These are phyloP conservation scores for Fusarium vanettenii DNA, from an alignment of 2,329 filamentous ascomycete genomes.

Conservation along the genomic window DNA sequence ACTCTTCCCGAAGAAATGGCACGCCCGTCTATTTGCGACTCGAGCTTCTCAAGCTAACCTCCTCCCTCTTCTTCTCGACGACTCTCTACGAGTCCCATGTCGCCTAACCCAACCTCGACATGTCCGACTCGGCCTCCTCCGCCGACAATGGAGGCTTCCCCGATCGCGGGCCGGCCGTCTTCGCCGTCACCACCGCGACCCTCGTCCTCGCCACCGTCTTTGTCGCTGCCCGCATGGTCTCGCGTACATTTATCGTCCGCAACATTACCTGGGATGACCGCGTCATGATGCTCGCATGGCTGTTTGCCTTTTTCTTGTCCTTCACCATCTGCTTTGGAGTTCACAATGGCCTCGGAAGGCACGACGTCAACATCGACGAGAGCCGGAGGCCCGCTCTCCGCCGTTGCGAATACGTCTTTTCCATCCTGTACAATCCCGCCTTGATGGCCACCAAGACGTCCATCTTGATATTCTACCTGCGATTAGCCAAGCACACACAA, in stretches of 20 bases:
- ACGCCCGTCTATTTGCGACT: conserved; percentile 21
- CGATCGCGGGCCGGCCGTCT: conserved; percentile 70
- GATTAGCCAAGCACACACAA: conserved; percentile 81
- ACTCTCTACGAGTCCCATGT: conserved; percentile 36
- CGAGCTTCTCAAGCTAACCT: conserved; percentile 29
- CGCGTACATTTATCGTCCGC: conserved; percentile 78
- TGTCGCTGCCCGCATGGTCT: conserved; percentile 79
- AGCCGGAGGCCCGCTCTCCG: conserved; percentile 65
- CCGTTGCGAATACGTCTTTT: conserved; percentile 72
- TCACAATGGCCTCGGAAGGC: conserved; percentile 73
- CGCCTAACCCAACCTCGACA: conserved; percentile 34
- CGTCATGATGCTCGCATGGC: conserved; percentile 83
- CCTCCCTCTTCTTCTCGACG: conserved; percentile 15
- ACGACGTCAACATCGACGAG: conserved; percentile 69
- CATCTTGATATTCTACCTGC: conserved; percentile 91
- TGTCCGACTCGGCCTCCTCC: conserved; percentile 43
- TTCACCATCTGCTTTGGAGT: conserved; percentile 75
- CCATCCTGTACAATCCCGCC: conserved; percentile 80
- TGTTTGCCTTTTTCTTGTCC: conserved; percentile 74
- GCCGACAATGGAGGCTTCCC: conserved; percentile 48
- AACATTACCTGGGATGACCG: conserved; percentile 82
- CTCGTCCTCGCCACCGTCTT: conserved; percentile 79
- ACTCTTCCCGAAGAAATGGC: conserved; percentile 36
- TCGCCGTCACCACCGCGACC: conserved; percentile 77
- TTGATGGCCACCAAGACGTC: conserved; percentile 93